Evolutionary conservation across 116 monocot species (phyloP), one percentile per base, ranked within the genome.

Genomic region (Posidonia oceanica): DNA sequence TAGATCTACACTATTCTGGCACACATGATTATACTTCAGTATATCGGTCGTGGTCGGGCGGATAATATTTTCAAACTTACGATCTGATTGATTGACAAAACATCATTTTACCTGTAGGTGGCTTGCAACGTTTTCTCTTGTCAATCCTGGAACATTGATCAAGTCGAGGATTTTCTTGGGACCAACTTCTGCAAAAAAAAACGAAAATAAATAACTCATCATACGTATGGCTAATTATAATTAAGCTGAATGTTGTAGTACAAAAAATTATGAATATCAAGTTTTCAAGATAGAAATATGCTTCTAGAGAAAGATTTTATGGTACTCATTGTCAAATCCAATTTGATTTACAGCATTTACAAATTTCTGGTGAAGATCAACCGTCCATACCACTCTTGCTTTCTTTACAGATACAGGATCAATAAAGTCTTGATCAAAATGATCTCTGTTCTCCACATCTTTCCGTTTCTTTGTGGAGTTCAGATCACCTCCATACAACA

Each of bases 51-150:
- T 29, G 29, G 29, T 29, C 29, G 29, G 29, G 29, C 29, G 29
- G 29, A 29, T 29, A 29, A 29, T 29, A 29, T 29, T 29, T 29
- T 29, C 29, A 29, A 29, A 57, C 15, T 16, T 44, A 44, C 48
- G 48, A 10, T 1, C 48, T 48, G 48, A 48, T 48, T 48, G 12
- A 48, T 10, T 48, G 7, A 3, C 44, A 44, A 40, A 40, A 64
- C 8, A 16, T n/a, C 5, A 2, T 39, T 14, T 39, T 76, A 94
- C 94, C 94, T 94, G 94, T 39, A 94, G 80, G 74, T 94, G 94
- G 76, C 94, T 94, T 0, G 94, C 94, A 64, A 94, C 89, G 75
- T 94, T 94, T 74, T 94, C 94, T 83, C 94, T 87, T 71, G 94
- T 94, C 69, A 94, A 52, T 21, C 90, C 90, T 64, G 85, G 90